These are phyloP conservation scores for Helotiales sp. DNA, from an alignment of 2,329 filamentous ascomycete genomes.

Conservation along the genomic window DNA sequence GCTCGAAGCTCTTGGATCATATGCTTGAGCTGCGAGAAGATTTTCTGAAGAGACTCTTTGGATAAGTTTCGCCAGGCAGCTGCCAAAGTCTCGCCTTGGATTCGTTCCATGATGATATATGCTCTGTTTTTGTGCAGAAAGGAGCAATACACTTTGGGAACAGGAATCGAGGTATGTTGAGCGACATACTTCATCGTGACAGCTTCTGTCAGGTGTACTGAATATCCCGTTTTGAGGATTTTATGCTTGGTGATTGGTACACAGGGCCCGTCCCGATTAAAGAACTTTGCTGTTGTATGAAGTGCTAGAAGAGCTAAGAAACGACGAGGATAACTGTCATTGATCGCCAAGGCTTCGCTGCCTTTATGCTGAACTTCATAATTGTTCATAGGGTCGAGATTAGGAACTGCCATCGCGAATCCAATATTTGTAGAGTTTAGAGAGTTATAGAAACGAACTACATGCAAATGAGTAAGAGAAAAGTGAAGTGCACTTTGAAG, in stretches of 20 bases:
- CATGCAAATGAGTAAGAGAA: too few relatives aligned
- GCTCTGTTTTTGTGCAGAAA: constrained; percentile 41
- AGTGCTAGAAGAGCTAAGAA: constrained; percentile 19
- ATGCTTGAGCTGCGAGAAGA: too few relatives aligned
- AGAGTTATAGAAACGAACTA: too few relatives aligned
- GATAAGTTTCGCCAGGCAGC: neutral
- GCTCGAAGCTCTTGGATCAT: constrained; percentile 34
- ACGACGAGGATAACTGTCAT: constrained; percentile 19
- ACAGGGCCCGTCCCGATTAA: constrained; percentile 14
- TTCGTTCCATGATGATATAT: constrained; percentile 48
- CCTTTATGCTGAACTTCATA: constrained; percentile 1
- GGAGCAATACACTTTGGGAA: constrained; percentile 42
- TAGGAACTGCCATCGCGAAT: neutral
- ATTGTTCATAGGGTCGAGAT: neutral
- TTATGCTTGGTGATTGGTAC: constrained; percentile 18
- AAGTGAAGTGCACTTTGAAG: too few relatives aligned
- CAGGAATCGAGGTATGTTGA: constrained; percentile 40
- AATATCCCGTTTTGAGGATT: constrained; percentile 19
- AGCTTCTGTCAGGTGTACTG: constrained; percentile 20
- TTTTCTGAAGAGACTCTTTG: too few relatives aligned
- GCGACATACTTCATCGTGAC: constrained; percentile 38
- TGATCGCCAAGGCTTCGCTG: constrained; percentile 14
- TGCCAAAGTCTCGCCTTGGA: constrained; percentile 30
- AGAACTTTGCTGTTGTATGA: constrained; percentile 12
- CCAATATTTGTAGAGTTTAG: too few relatives aligned